Evolutionary conservation across 1,139 yeast genomes (phyloP), one percentile per base, ranked within the genome.

Genomic region (Candida sojae): DNA sequence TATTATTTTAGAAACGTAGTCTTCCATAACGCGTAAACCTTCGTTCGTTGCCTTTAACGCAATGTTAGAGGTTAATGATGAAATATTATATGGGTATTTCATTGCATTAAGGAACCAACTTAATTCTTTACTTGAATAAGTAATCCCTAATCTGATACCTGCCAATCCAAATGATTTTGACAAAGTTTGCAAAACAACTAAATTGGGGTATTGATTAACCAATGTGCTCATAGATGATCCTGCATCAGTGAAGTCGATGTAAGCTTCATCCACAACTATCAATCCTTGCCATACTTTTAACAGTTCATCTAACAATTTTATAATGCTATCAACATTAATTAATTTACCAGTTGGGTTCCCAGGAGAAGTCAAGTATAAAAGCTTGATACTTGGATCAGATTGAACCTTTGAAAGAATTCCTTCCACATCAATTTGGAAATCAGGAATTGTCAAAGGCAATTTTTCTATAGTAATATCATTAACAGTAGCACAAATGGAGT

Each of bases 101-200:
- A 93, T 84, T 29, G 96, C 82, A 64, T 95, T 93, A 58, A 93
- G 72, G 47, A 87, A 79, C 13, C 67, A 61, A 0, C 96, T 79
- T 46, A 93, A 73, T 48, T 79, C 80, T 11, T 73, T 69, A 12
- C 79, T 73, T 9, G 92, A 77, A 62, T 67, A 92, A 0, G 97
- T 85, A 52, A 90, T 74, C 23, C 99, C 99, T 44, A 92, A 65
- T 58, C 99, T 79, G 46, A 91, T 87, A 42, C 98, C 98, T 2
- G 99, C 99, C 50, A 93, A 79, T 5, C 99, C 99, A 70, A 93
- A 95, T 0, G 98, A 86, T 63, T 93, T 93, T 25, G 97, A 91
- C 39, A 93, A 71, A 0, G 99, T 93, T 68, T 93, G 99, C 66
- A 92, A 72, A 8, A 90, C 97, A 32, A 89, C 91, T 50, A 95